These are phyloP conservation scores for Novakomyces olei DNA, from an alignment of 805 yeast genomes.

Conservation along the genomic window DNA sequence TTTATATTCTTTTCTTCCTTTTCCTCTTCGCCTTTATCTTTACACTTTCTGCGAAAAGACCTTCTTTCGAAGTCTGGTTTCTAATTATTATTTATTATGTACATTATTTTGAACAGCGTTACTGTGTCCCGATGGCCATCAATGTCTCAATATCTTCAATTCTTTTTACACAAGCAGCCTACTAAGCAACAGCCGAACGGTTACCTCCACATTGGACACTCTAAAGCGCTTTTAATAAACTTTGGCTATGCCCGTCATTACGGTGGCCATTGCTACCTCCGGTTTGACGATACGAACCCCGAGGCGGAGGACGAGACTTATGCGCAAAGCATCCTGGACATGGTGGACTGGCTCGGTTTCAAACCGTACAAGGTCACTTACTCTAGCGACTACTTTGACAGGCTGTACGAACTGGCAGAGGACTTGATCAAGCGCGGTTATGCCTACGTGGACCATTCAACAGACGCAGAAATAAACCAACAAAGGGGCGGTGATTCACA, in stretches of 20 bases:
- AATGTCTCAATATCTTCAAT: no score
- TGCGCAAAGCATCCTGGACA: constrained; percentile 59
- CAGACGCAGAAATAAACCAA: constrained; percentile 71
- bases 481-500: constrained; percentile 81
- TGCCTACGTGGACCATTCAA: constrained; percentile 86
- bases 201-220: constrained; percentile 88
- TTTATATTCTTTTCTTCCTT: no score
- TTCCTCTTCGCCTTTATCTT: no score
- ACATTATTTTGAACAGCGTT: no score
- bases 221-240: constrained; percentile 92
- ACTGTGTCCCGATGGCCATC: no score
- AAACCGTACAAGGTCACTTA: constrained; percentile 85
- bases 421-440: constrained; percentile 41
- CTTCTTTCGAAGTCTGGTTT: no score
- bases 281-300: constrained; percentile 96
- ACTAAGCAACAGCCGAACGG: no score
- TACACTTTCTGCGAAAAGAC: no score
- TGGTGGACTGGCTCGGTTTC: constrained; percentile 88
- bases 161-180: no score
- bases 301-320: constrained; percentile 93
- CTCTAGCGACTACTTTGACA: constrained; percentile 86
- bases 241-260: constrained; percentile 87
- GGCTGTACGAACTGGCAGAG: constrained; percentile 75
- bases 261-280: constrained; percentile 70
- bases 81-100: no score